Percentiles rank a stretch among this genome's conserved stretches.
These are phyloP conservation scores for Aureobasidium uvarum DNA, from an alignment of 2,329 filamentous ascomycete genomes.

Conservation along the genomic window DNA sequence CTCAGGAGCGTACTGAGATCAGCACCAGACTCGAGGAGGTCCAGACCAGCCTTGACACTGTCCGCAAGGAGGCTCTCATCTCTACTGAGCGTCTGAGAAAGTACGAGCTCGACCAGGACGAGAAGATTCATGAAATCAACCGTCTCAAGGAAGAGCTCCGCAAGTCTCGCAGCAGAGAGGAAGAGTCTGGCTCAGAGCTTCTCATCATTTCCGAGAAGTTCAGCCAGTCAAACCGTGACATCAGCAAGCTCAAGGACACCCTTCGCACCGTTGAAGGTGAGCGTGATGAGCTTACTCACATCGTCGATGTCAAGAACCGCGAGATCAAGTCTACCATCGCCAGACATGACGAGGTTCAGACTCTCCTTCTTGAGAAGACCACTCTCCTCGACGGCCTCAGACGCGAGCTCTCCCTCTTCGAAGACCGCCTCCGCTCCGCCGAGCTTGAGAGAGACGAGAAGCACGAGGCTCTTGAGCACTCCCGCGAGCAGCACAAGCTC, in stretches of 20 bases:
- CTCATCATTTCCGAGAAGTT: slow-evolving; percentile 33
- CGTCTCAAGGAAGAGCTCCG: slow-evolving; percentile 36
- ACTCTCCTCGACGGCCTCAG: slow-evolving; percentile 33
- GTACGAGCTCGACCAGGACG: slow-evolving; percentile 34
- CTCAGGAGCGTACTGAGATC: slow-evolving; percentile 35
- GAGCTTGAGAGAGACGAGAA: slow-evolving; percentile 33
- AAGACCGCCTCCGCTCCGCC: slow-evolving; percentile 33
- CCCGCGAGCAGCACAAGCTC: slow-evolving; percentile 33
- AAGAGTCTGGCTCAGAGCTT: slow-evolving; percentile 33
- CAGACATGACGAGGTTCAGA: slow-evolving; percentile 33
- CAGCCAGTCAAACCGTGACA: slow-evolving; percentile 33
- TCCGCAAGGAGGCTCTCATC: slow-evolving; percentile 34
- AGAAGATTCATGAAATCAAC: slow-evolving; percentile 34
- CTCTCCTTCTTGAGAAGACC: slow-evolving; percentile 31
- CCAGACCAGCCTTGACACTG: slow-evolving; percentile 31
- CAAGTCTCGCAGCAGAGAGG: slow-evolving; percentile 31
- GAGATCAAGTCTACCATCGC: slow-evolving; percentile 34
- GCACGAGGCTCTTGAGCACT: slow-evolving; percentile 32
- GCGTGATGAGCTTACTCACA: slow-evolving; percentile 35
- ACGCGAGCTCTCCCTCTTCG: slow-evolving; percentile 32
- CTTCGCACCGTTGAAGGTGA: slow-evolving; percentile 35
- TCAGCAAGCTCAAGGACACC: slow-evolving; percentile 33
- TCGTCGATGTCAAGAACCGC: slow-evolving; percentile 34
- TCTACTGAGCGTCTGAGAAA: slow-evolving; percentile 33
- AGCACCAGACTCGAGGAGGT: slow-evolving; percentile 34